Evolutionary conservation across 176 grass and related monocot genomes (phyloP).

Genomic region (Bothriochloa decipiens): DNA sequence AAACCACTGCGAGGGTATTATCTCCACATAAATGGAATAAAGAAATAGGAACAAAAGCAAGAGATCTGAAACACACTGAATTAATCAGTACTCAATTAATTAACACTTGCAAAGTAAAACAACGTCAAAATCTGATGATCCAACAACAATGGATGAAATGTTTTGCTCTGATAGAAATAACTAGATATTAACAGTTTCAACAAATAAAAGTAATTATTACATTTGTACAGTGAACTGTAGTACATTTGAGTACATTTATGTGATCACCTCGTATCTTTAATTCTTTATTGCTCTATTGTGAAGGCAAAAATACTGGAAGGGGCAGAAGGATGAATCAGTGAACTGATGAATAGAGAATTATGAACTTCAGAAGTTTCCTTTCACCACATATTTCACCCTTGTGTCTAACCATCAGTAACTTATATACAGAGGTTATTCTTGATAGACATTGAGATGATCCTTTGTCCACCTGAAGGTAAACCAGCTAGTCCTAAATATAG

Average conservation of each 20-base stretch:
- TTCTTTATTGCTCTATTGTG: conserved; percentile 7
- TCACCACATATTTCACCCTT: conserved; percentile 13
- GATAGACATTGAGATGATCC: conserved; percentile 30
- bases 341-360: conserved; percentile 39
- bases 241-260: conserved; percentile 26
- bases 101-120: conserved; percentile 1
- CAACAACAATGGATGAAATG: conserved; percentile 10
- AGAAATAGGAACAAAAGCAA: not conserved
- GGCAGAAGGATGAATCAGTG: conserved; percentile 5
- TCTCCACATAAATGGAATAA: not conserved
- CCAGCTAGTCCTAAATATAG: conserved; percentile 15
- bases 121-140: conserved; percentile 1
- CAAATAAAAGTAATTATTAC: conserved; percentile 7
- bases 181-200: conserved; percentile 29
- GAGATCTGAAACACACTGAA: conserved; percentile 12
- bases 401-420: conserved; percentile 16
- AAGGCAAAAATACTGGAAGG: conserved; percentile 22
- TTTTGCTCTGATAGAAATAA: conserved; percentile 1
- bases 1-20: not conserved
- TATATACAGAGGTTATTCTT: conserved; percentile 39
- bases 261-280: conserved; percentile 23
- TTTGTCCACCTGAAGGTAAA: conserved; percentile 46
- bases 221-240: conserved; percentile 22
- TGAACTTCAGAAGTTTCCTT: conserved; percentile 20
- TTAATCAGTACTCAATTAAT: conserved; percentile 7